These are phyloP conservation scores for Cyclostephanos invisitatus DNA, from an alignment of 108 stramenopile genomes.

Conservation along the genomic window DNA sequence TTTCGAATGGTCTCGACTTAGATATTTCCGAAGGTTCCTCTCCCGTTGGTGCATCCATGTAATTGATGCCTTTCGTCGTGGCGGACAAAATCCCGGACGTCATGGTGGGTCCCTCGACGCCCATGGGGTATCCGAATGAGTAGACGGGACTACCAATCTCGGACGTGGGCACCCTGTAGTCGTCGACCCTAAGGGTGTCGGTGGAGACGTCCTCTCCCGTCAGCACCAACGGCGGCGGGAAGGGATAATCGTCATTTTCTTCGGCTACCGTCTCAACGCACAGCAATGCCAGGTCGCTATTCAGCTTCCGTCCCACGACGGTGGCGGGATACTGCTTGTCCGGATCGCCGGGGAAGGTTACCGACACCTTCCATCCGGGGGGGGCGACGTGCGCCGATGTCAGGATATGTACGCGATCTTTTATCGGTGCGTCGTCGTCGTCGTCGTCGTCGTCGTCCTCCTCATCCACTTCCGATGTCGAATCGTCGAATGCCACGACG, in stretches of 20 bases:
- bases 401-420: conserved; percentile 37
- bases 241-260: conserved; percentile 35
- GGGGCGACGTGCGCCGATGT: conserved; percentile 59
- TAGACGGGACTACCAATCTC: conserved; percentile 52
- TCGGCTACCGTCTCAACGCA: conserved; percentile 32
- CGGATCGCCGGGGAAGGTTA: conserved; percentile 39
- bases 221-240: conserved; percentile 37
- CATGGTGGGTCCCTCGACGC: conserved; percentile 57
- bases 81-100: conserved; percentile 60
- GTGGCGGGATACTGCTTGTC: conserved; percentile 45
- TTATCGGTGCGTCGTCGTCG: not conserved
- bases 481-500: conserved; percentile 42
- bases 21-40: conserved; percentile 35
- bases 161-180: conserved; percentile 6
- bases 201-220: conserved; percentile 38
- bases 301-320: conserved; percentile 51
- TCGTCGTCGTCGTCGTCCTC: conserved; percentile 3
- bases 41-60: conserved; percentile 40
- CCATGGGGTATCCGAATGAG: conserved; percentile 58
- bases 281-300: conserved; percentile 54
- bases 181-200: conserved; percentile 9
- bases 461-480: conserved; percentile 12
- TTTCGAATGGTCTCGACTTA: conserved; percentile 42
- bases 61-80: conserved; percentile 52
- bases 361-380: conserved; percentile 52